Evolutionary conservation across 202 grass and related monocot genomes (phyloP).

Genomic region (Carex arenaria): DNA sequence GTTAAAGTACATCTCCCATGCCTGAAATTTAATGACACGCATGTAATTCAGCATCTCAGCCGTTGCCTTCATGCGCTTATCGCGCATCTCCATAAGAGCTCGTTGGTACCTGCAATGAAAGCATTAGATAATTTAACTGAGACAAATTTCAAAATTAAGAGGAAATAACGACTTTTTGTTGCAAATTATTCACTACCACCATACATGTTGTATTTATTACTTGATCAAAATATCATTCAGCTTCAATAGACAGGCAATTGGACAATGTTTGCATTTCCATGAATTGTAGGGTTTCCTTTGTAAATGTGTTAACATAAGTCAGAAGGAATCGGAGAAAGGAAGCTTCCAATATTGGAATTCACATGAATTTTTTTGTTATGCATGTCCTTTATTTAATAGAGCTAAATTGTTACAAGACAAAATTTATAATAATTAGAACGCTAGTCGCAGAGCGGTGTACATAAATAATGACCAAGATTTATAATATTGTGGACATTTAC

Average conservation of each 20-base stretch:
- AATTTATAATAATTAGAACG: too few relatives aligned
- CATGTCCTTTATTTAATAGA: too few relatives aligned
- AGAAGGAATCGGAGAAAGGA: too few relatives aligned
- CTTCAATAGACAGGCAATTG: neutral
- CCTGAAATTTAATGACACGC: slow-evolving; percentile 98
- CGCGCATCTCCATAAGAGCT: slow-evolving; percentile 68
- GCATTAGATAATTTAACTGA: neutral
- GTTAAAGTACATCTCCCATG: slow-evolving; percentile 86
- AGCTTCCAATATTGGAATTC: neutral
- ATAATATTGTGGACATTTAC: too few relatives aligned
- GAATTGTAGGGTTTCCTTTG: neutral
- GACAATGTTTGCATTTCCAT: neutral
- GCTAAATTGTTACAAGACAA: too few relatives aligned
- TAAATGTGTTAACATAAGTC: neutral
- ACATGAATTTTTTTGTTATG: neutral
- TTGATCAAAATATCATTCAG: neutral
- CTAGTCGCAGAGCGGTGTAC: neutral
- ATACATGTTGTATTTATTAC: neutral
- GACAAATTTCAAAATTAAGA: too few relatives aligned
- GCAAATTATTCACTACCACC: neutral
- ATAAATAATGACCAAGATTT: too few relatives aligned
- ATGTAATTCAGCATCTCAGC: slow-evolving; percentile 97
- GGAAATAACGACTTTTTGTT: neutral
- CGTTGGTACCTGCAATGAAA: slow-evolving; percentile 57
- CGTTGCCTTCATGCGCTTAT: slow-evolving; percentile 90